Conservation (phyloP, 192 early-diverging fungal species). For the Podila minutissima region DNA sequence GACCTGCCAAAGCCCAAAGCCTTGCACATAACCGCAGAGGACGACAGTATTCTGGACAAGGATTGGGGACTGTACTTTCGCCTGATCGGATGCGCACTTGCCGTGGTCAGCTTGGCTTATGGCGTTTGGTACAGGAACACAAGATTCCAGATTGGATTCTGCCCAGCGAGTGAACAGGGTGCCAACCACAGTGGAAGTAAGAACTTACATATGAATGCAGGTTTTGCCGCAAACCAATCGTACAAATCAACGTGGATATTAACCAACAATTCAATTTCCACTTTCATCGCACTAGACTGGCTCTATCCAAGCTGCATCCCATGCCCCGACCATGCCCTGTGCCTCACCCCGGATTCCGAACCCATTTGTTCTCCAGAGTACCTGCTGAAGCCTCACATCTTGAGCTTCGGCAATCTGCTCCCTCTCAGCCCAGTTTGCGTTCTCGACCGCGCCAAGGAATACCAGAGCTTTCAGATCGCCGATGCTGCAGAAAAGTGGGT, state of each 20-base stretch:
- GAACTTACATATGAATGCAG: not conserved
- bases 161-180: not conserved
- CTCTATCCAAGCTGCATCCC: slow-evolving; percentile 54
- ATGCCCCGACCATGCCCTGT: slow-evolving; percentile 52
- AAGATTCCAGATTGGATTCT: slow-evolving; percentile 45
- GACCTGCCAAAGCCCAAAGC: slow-evolving; percentile 20
- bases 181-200: not conserved
- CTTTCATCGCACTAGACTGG: slow-evolving; percentile 14
- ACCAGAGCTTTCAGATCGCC: slow-evolving; percentile 39
- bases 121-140: slow-evolving; percentile 48
- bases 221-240: not conserved
- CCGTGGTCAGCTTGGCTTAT: slow-evolving; percentile 24
- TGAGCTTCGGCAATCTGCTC: slow-evolving; percentile 51
- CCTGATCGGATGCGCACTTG: slow-evolving; percentile 4
- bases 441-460: slow-evolving; percentile 53
- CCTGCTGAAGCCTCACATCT: slow-evolving; percentile 34
- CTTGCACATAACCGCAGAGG: not conserved
- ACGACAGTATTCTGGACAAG: slow-evolving; percentile 7
- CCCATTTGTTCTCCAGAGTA: slow-evolving; percentile 48
- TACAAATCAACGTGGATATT: too few relatives aligned
- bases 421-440: slow-evolving; percentile 50
- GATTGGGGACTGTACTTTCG: slow-evolving; percentile 7
- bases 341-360: slow-evolving; percentile 20
- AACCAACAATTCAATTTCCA: not conserved
- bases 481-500: slow-evolving; percentile 40